These are phyloP conservation scores for Neofusicoccum cordaticola DNA, from an alignment of 2,329 filamentous ascomycete species.

Conservation along the genomic window DNA sequence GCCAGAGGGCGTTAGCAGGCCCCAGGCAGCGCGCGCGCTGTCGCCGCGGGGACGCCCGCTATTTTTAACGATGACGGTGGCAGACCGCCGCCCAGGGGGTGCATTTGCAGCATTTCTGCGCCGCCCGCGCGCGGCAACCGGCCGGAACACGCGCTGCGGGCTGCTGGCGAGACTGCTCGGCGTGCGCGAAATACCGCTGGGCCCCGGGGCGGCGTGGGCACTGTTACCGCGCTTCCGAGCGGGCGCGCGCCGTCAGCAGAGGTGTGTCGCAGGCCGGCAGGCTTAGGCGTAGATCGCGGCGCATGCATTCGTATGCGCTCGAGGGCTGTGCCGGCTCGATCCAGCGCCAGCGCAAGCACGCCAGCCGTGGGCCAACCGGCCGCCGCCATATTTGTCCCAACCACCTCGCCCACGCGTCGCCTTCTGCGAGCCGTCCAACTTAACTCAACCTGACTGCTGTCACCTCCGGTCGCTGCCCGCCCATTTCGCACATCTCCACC, in stretches of 20 bases:
- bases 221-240: background rate
- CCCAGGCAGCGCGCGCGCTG: background rate
- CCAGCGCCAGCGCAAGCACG: conserved; percentile 2
- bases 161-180: background rate
- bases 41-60: background rate
- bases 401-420: conserved; percentile 1
- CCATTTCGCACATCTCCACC: background rate
- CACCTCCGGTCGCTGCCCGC: background rate
- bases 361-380: conserved; percentile 4
- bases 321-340: conserved; percentile 8
- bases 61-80: background rate
- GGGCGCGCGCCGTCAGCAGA: conserved; percentile 7
- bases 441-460: background rate
- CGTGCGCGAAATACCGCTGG: background rate
- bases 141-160: background rate
- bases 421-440: background rate
- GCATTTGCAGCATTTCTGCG: background rate
- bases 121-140: background rate
- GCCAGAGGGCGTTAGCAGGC: background rate
- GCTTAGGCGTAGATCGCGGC: conserved; percentile 7
- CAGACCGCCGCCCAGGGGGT: background rate
- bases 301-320: conserved; percentile 1
- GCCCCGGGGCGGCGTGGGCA: background rate
- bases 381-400: conserved; percentile 14
- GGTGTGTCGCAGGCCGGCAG: conserved; percentile 2